These are phyloP conservation scores for Ustilago crameri DNA, from an alignment of 1,284 basidiomycete genomes.

Conservation along the genomic window DNA sequence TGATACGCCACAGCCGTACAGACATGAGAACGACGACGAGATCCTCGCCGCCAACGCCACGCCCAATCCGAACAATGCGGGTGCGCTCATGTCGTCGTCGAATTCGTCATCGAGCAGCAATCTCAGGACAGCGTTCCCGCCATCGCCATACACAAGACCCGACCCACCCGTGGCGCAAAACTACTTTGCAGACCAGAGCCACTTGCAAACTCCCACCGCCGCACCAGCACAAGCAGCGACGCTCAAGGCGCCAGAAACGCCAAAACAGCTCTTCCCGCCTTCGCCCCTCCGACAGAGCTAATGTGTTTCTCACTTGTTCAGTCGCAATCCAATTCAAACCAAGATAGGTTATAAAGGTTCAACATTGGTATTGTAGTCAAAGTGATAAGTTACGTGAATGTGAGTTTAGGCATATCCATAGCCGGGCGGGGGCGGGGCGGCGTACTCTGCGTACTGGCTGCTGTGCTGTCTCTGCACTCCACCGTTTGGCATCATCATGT, in stretches of 20 bases:
- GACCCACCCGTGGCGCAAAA: constrained; percentile 54
- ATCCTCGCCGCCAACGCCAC: constrained; percentile 5
- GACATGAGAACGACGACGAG: constrained; percentile 56
- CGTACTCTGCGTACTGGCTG: constrained; percentile 42
- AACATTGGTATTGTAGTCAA: too few relatives aligned
- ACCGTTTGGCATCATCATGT: not conserved
- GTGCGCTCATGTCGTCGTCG: not conserved
- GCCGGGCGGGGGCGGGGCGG: constrained; percentile 45
- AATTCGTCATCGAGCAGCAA: constrained; percentile 9
- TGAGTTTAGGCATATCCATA: constrained; percentile 36
- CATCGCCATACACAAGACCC: constrained; percentile 52
- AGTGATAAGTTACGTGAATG: too few relatives aligned
- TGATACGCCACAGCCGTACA: constrained; percentile 66
- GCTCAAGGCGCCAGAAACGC: constrained; percentile 16
- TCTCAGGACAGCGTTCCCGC: constrained; percentile 25
- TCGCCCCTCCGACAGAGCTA: constrained; percentile 27
- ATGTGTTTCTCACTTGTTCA: too few relatives aligned
- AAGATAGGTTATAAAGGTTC: too few relatives aligned
- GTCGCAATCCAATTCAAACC: too few relatives aligned
- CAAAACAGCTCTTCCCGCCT: constrained; percentile 23
- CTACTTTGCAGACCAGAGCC: constrained; percentile 48
- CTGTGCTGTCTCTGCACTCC: constrained; percentile 17
- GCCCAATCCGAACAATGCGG: not conserved
- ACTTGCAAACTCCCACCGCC: constrained; percentile 1
- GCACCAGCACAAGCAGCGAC: not conserved